Evolutionary conservation across 352 stramenopile species (phyloP), one percentile per base, ranked within the genome.

Genomic region (Phytopythium montanum): DNA sequence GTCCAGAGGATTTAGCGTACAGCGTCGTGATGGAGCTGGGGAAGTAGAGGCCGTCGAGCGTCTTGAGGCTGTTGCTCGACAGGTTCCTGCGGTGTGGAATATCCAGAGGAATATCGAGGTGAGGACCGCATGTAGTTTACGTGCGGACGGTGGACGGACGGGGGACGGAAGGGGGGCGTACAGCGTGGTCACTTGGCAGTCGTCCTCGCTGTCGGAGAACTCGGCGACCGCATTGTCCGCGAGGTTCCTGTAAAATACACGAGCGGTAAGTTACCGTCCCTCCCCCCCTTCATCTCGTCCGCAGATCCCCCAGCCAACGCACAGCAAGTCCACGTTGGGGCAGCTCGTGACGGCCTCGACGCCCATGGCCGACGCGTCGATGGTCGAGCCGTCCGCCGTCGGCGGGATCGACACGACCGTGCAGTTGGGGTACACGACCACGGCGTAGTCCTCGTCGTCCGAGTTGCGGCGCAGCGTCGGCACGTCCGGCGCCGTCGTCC

Each of bases 331-430:
- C 28, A 56, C 51, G 2, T 44, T 2, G 10, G 51, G 51, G 33
- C 33, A 45, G 33, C 51, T 45, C 33, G 51, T 56, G 51, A 56
- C 51, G 33, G 23, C 51, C 51, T 41, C 19, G 51, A 56, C 36
- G 23, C 36, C 36, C 19, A 29, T 18, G 4, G 33, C 31, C 31
- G 51, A 41, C 12, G 51, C 51, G 51, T 56, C n/a, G 29, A 56
- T 31, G 9, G 36, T 38, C 33, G 33, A 16, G 33, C 33, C 14
- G 5, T 16, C 31, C 12, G 19, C 29, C 33, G 33, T 33, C 2
- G 29, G 51, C 33, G 51, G 29, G 31, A 56, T 34, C 33, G 36
- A 34, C 33, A 42, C 16, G 33, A 56, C 51, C 31, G 51, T 45
- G 51, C 51, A 56, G 51, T 56, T 56, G 1, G 51, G 51, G n/a